Evolutionary conservation across 2,329 filamentous ascomycete genomes (phyloP).

Genomic region (Colletotrichum tofieldiae): DNA sequence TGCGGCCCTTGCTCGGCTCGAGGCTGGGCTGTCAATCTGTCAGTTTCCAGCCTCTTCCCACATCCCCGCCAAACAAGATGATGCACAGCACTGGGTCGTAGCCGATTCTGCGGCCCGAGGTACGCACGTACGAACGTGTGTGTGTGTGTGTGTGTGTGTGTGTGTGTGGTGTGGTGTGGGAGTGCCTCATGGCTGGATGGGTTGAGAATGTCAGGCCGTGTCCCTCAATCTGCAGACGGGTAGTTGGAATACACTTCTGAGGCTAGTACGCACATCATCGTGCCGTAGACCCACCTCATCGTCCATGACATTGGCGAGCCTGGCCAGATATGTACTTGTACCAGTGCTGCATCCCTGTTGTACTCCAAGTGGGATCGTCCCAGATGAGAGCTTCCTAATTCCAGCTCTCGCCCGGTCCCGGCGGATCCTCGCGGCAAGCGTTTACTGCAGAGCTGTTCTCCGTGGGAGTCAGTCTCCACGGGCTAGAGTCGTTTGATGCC

Average conservation of each 20-base stretch:
- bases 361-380: conserved; percentile 3
- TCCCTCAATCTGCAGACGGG: conserved; percentile 5
- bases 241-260: conserved; percentile 8
- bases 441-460: conserved; percentile 25
- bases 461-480: not conserved
- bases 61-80: conserved; percentile 1
- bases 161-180: not conserved
- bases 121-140: not conserved
- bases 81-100: not conserved
- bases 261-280: conserved; percentile 9
- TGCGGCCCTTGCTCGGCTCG: not conserved
- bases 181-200: not conserved
- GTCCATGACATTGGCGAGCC: conserved; percentile 4
- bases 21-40: conserved; percentile 10
- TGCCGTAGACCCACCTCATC: conserved; percentile 1
- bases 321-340: not conserved
- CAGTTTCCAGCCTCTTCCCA: conserved; percentile 35
- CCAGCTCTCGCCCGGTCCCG: not conserved
- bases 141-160: not conserved
- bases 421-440: conserved; percentile 3
- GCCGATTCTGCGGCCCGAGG: not conserved
- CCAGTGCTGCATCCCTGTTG: conserved; percentile 3
- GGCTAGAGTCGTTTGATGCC: conserved; percentile 26
- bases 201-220: not conserved
- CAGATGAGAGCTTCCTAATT: not conserved